A percentile compares a stretch with the other conserved stretches of the same genome.
These are phyloP conservation scores for Yamadazyma dendronema DNA, from an alignment of 1,139 yeast species.

Conservation along the genomic window DNA sequence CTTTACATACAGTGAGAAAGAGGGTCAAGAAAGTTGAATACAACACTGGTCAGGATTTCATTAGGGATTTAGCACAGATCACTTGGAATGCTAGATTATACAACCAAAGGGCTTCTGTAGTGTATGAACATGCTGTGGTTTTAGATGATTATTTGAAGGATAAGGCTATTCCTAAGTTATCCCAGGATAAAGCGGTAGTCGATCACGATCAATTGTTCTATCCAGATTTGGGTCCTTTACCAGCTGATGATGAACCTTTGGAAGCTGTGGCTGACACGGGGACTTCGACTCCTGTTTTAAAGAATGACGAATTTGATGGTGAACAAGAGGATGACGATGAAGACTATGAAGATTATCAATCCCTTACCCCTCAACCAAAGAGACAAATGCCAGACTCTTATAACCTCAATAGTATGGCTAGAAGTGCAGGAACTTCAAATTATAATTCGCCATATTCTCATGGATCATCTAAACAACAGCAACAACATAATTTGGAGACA, in stretches of 20 bases:
- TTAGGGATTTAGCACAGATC: slow-evolving; percentile 77
- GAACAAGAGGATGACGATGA: slow-evolving; percentile 29
- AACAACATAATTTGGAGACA: slow-evolving; percentile 32
- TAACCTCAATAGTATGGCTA: not conserved
- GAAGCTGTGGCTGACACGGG: slow-evolving; percentile 1
- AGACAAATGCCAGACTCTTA: slow-evolving; percentile 1
- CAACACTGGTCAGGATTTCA: slow-evolving; percentile 60
- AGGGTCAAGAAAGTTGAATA: slow-evolving; percentile 48
- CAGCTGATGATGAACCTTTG: slow-evolving; percentile 43
- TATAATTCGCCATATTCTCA: slow-evolving; percentile 2
- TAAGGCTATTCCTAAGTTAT: slow-evolving; percentile 54
- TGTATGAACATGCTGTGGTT: slow-evolving; percentile 69
- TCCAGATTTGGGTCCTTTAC: slow-evolving; percentile 76
- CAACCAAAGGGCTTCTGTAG: slow-evolving; percentile 66
- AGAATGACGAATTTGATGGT: slow-evolving; percentile 29
- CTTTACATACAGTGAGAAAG: slow-evolving; percentile 42
- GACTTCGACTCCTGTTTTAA: slow-evolving; percentile 8
- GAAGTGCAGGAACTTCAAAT: not conserved
- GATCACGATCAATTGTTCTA: slow-evolving; percentile 48
- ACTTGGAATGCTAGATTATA: slow-evolving; percentile 88
- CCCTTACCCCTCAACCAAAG: slow-evolving; percentile 12
- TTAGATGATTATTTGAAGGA: slow-evolving; percentile 62
- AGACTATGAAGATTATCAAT: slow-evolving; percentile 31
- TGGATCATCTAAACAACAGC: slow-evolving; percentile 4
- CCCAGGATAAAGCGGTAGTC: slow-evolving; percentile 37